phyloP scores from a whole-genome alignment of 768 basidiomycete genomes.

The Pisolithus orientalis region DNA sequence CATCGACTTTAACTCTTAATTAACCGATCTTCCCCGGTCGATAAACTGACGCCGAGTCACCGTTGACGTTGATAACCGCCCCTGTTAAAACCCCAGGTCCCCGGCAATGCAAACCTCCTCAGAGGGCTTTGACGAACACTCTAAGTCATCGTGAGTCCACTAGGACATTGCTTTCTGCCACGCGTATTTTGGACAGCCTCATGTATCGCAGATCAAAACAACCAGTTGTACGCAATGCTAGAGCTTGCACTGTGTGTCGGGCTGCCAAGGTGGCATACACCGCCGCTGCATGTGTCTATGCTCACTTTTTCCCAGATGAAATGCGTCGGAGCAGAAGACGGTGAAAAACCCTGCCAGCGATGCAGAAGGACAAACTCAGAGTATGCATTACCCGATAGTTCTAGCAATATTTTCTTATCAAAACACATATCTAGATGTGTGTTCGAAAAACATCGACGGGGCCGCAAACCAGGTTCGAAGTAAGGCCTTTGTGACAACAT shows the following conservation, averaged over 20 bases:
- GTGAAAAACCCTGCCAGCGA: slow-evolving; percentile 73
- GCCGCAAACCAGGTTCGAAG: slow-evolving; percentile 89
- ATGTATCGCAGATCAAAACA: slow-evolving; percentile 29
- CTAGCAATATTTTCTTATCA: slow-evolving; percentile 12
- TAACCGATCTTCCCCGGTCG: slow-evolving; percentile 36
- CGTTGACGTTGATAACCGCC: slow-evolving; percentile 35
- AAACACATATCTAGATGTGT: slow-evolving; percentile 46
- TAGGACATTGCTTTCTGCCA: slow-evolving; percentile 4
- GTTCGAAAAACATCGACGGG: slow-evolving; percentile 86
- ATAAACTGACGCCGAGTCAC: slow-evolving; percentile 36
- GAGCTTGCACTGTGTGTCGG: slow-evolving; percentile 81
- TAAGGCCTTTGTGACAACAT: slow-evolving; percentile 25
- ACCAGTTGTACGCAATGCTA: slow-evolving; percentile 43
- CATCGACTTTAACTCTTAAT: slow-evolving; percentile 30
- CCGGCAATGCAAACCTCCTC: slow-evolving; percentile 20
- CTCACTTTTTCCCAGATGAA: slow-evolving; percentile 60
- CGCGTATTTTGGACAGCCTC: slow-evolving; percentile 4
- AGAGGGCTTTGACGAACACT: slow-evolving; percentile 24
- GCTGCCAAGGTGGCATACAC: slow-evolving; percentile 59
- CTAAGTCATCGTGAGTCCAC: slow-evolving; percentile 22
- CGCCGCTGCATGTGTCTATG: slow-evolving; percentile 8
- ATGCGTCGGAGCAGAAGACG: slow-evolving; percentile 85
- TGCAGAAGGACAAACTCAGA: slow-evolving; percentile 77
- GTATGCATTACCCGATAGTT: slow-evolving; percentile 35
- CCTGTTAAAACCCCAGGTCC: slow-evolving; percentile 10